Percentiles rank a stretch among this genome's conserved stretches.
Conservation (phyloP, 2,329 filamentous ascomycete species). For the Alternaria postmessia region DNA sequence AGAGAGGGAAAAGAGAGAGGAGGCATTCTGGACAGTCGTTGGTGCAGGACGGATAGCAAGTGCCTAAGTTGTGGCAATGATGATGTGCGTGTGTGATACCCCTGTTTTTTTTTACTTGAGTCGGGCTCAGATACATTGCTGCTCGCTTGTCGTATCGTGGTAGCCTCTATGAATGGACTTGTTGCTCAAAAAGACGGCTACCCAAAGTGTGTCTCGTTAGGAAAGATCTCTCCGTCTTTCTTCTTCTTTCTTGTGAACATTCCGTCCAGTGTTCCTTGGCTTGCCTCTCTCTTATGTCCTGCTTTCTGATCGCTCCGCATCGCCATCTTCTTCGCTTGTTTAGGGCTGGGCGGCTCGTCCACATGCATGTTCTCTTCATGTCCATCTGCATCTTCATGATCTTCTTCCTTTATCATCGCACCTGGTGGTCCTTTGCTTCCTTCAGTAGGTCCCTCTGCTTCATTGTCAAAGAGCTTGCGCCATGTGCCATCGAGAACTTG, state of each 20-base stretch:
- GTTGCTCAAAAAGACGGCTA: neutral
- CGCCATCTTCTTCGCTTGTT: conserved; percentile 48
- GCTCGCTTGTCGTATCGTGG: neutral
- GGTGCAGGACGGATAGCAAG: conserved; percentile 79
- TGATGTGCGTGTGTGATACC: conserved; percentile 35
- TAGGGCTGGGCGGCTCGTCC: conserved; percentile 16
- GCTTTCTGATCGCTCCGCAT: conserved; percentile 68
- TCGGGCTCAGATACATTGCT: neutral
- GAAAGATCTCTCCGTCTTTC: conserved; percentile 29
- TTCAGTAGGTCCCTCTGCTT: conserved; percentile 56
- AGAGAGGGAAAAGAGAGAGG: conserved; percentile 78
- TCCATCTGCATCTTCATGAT: conserved; percentile 27
- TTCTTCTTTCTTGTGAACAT: conserved; percentile 45
- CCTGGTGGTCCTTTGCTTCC: conserved; percentile 52
- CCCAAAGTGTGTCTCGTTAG: conserved; percentile 24
- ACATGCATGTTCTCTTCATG: conserved; percentile 20
- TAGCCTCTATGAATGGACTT: neutral
- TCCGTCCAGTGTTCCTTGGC: conserved; percentile 55
- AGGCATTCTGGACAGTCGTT: conserved; percentile 95
- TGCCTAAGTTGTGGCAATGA: conserved; percentile 42
- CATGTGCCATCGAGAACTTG: conserved; percentile 69
- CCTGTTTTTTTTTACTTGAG: neutral
- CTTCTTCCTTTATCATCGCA: conserved; percentile 42
- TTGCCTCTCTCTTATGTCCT: conserved; percentile 65
- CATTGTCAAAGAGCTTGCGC: conserved; percentile 59